Evolutionary conservation across 192 early-diverging fungal genomes (phyloP).

Genomic region (Lobosporangium transversale): DNA sequence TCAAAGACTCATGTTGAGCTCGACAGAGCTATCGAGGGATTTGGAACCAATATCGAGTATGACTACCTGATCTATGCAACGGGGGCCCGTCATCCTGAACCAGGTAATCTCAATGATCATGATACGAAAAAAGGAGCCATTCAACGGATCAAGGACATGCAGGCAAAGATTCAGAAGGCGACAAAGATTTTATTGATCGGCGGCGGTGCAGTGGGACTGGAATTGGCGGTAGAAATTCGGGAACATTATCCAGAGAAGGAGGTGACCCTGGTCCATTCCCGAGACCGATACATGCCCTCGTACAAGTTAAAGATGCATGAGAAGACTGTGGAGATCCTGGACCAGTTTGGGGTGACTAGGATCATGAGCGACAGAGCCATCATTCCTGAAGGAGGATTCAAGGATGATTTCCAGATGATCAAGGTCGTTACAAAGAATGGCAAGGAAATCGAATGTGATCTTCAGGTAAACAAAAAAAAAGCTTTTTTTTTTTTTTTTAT

Average conservation of each 20-base stretch:
- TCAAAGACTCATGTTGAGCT: constrained; percentile 59
- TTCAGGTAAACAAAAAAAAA: constrained; percentile 54
- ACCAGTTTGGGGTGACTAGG: constrained; percentile 52
- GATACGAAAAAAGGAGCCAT: constrained; percentile 59
- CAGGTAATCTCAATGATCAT: constrained; percentile 54
- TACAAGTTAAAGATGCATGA: constrained; percentile 67
- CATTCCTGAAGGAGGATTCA: constrained; percentile 70
- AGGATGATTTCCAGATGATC: constrained; percentile 57
- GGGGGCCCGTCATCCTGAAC: constrained; percentile 63
- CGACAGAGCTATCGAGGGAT: constrained; percentile 61
- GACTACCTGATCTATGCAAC: constrained; percentile 65
- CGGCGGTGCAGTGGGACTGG: constrained; percentile 81
- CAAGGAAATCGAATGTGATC: constrained; percentile 55
- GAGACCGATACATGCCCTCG: constrained; percentile 62
- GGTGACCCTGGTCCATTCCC: constrained; percentile 74
- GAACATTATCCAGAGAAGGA: constrained; percentile 67
- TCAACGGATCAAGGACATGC: constrained; percentile 52
- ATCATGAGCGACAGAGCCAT: constrained; percentile 60
- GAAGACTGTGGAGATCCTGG: constrained; percentile 65
- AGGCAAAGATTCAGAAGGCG: constrained; percentile 65
- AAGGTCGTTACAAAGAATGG: constrained; percentile 57
- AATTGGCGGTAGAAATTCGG: constrained; percentile 80
- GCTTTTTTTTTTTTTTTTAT: not conserved
- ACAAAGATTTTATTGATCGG: constrained; percentile 74
- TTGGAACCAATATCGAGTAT: constrained; percentile 58